Percentiles rank a stretch among this genome's conserved stretches.
Evolutionary conservation across 352 stramenopile species (phyloP).

Genomic region (Nothophytophthora sp.): DNA sequence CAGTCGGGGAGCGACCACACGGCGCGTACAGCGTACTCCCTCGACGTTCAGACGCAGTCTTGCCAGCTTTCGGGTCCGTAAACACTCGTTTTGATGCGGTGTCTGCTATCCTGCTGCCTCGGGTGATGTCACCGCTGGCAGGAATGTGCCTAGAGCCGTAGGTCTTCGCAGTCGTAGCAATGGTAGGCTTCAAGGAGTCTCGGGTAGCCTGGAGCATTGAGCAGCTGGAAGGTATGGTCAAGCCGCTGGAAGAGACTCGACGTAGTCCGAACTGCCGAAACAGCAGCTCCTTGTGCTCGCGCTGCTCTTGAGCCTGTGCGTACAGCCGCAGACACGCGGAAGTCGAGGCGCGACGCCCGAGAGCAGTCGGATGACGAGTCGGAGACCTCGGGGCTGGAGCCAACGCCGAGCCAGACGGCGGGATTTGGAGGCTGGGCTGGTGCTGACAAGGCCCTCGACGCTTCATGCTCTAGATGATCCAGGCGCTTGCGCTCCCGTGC

Average conservation of each 20-base stretch:
- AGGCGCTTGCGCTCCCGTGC: background rate
- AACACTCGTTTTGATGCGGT: too few relatives aligned
- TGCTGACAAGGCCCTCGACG: conserved; percentile 17
- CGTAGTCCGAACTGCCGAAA: conserved; percentile 60
- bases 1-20: conserved; percentile 13
- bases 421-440: conserved; percentile 18
- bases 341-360: conserved; percentile 10
- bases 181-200: too few relatives aligned
- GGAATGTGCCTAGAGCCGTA: too few relatives aligned
- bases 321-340: conserved; percentile 58
- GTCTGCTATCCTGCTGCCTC: too few relatives aligned
- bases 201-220: too few relatives aligned
- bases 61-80: background rate
- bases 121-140: too few relatives aligned
- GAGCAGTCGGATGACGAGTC: background rate
- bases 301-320: conserved; percentile 49
- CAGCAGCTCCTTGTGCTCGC: conserved; percentile 60
- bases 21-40: conserved; percentile 28
- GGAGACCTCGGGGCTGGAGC: background rate
- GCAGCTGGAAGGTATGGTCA: too few relatives aligned
- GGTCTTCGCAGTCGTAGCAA: too few relatives aligned
- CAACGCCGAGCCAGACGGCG: background rate
- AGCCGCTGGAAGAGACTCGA: conserved; percentile 5
- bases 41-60: conserved; percentile 12
- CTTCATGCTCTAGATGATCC: conserved; percentile 25